Percentiles rank a stretch among this genome's conserved stretches.
Evolutionary conservation across 2,329 filamentous ascomycete genomes (phyloP).

Genomic region (Epichloe hybrida): DNA sequence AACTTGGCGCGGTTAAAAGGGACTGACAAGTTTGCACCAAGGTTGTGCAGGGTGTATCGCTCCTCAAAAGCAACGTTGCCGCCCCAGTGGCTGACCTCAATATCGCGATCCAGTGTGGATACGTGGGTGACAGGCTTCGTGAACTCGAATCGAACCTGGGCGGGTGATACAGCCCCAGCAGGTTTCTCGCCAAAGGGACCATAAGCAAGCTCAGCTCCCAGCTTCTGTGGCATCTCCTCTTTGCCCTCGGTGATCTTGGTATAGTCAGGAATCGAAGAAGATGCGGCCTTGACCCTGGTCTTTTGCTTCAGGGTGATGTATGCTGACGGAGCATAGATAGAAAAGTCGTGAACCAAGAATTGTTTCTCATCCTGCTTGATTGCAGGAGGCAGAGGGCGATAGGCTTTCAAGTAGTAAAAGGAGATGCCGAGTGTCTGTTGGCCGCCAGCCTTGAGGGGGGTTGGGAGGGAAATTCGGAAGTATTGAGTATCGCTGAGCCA

Average conservation of each 20-base stretch:
- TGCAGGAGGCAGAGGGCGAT: slow-evolving; percentile 63
- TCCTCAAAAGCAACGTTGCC: slow-evolving; percentile 94
- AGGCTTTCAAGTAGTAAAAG: slow-evolving; percentile 68
- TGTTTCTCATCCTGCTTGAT: slow-evolving; percentile 81
- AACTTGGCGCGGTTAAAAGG: slow-evolving; percentile 69
- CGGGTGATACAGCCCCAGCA: slow-evolving; percentile 60
- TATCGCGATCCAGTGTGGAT: slow-evolving; percentile 67
- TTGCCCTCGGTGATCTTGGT: slow-evolving; percentile 54
- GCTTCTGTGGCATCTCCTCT: slow-evolving; percentile 59
- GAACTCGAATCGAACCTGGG: slow-evolving; percentile 83
- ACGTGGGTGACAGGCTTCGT: slow-evolving; percentile 81
- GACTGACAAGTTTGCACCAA: slow-evolving; percentile 61
- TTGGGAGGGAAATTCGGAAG: slow-evolving; percentile 69
- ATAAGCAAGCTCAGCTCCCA: slow-evolving; percentile 77
- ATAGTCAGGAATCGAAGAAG: slow-evolving; percentile 68
- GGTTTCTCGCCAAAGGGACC: slow-evolving; percentile 74
- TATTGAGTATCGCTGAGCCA: slow-evolving; percentile 54
- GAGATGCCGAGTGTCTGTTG: slow-evolving; percentile 82
- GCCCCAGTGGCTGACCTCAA: slow-evolving; percentile 97
- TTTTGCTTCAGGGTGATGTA: slow-evolving; percentile 88
- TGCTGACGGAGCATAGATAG: slow-evolving; percentile 68
- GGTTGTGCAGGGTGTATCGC: slow-evolving; percentile 76
- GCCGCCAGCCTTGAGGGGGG: slow-evolving; percentile 58
- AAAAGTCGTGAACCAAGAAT: slow-evolving; percentile 76
- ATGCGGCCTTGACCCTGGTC: slow-evolving; percentile 86